Base-by-base conservation (phyloP, 2,329 filamentous ascomycete species). In the Fusarium dimerum region DNA sequence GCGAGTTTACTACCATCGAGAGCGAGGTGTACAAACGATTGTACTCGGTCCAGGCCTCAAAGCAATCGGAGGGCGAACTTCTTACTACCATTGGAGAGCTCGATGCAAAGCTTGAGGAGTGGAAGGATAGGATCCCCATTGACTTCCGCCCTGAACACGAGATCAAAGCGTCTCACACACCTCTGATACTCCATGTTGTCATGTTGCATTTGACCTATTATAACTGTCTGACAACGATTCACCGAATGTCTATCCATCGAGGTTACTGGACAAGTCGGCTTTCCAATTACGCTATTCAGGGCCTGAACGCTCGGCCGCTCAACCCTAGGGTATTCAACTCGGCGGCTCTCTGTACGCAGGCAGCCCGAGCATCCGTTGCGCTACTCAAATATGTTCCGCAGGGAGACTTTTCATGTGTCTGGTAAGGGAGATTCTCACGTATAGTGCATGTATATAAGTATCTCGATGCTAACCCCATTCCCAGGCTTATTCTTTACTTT, bases 91-190 rank as follows among this genome's bases (percentile, higher is more conserved):
- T 99, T 62, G 92, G 94, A 43, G 92, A 97, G 67, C 82, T 99
- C 10, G 94, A 99, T 68, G 87, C 85, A 65, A 85, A 92, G 64
- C 63, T 99, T 5, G 94, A 99, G 69, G 87, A 91, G 48, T 99
- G 94, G 94, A 97, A 97, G 76, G 92, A 97, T 67, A 85, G 82
- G 47, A 97, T 99, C 48, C 93, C 94, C 2, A 82, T 96, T 51
- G 94, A 97, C 66, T 97, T 97, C 75, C 85, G 94, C n/a, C 94
- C 94, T 1, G 94, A 97, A 71, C 87, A 97, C 68, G 92, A 97
- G 71, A 97, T 99, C 71, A 92, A 92, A 71, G 90, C 91, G 1
- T 89, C 88, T 0, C 91, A 97, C 70, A 95, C 92, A 1, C 92
- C 93, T 1, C 79, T 97, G n/a, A 92, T 97, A 17, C 78, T 99